phyloP scores from a whole-genome alignment of 225 moss, liverwort and hornwort genomes.

The Anthoceros angustus region DNA sequence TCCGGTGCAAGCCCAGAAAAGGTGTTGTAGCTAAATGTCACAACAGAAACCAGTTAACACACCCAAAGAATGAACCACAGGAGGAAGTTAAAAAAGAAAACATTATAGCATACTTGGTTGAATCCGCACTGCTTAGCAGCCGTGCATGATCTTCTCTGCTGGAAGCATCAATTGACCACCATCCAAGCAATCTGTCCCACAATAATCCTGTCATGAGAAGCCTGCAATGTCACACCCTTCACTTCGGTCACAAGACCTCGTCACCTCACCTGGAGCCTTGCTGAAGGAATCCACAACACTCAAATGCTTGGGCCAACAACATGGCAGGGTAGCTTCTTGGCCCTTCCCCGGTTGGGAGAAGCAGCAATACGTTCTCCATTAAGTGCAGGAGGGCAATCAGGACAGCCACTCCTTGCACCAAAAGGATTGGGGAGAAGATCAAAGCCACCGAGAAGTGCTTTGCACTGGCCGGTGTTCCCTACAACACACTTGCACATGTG shows the following conservation, averaged over 20 bases:
- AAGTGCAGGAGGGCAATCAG: constrained; percentile 55
- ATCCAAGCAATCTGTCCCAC: constrained; percentile 62
- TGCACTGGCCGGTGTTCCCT: constrained; percentile 89
- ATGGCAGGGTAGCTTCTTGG: constrained; percentile 46
- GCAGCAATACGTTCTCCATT: constrained; percentile 61
- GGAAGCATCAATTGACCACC: constrained; percentile 97
- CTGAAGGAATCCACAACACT: constrained; percentile 92
- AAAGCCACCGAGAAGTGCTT: constrained; percentile 51
- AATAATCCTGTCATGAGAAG: neutral
- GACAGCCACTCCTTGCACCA: constrained; percentile 76
- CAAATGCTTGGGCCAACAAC: constrained; percentile 56
- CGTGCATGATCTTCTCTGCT: constrained; percentile 96
- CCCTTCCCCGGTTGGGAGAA: constrained; percentile 65
- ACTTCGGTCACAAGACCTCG: neutral
- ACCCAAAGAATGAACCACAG: too few species aligned
- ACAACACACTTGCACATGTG: neutral
- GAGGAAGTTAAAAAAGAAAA: neutral
- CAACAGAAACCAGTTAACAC: neutral
- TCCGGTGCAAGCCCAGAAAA: constrained; percentile 81
- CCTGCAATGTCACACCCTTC: too few species aligned
- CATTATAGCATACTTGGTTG: constrained; percentile 33
- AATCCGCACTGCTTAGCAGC: constrained; percentile 46
- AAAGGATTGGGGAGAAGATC: constrained; percentile 65
- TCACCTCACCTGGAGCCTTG: constrained; percentile 73
- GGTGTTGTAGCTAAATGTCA: constrained; percentile 58